Percentiles rank a stretch among this genome's conserved stretches.
Evolutionary conservation across 139 green algal species (phyloP).

Genomic region (Chlamydomonas schloesseri): DNA sequence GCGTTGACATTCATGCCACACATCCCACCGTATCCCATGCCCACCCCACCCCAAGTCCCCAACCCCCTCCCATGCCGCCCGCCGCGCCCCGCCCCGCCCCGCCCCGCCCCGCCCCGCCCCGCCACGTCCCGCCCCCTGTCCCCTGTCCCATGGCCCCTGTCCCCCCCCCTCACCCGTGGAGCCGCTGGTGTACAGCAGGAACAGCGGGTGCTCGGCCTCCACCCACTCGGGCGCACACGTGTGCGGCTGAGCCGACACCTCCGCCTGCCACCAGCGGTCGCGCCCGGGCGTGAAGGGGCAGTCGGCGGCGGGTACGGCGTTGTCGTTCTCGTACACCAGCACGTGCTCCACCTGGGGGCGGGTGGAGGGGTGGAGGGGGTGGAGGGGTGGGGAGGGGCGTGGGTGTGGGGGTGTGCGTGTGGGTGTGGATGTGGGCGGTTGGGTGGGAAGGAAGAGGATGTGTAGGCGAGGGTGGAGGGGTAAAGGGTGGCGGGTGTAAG

Average conservation of each 20-base stretch:
- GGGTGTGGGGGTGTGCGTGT: too few species aligned
- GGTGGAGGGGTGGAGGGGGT: neutral
- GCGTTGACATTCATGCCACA: too few species aligned
- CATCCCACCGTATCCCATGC: too few species aligned
- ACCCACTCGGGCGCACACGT: slow-evolving; percentile 89
- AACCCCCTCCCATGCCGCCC: too few species aligned
- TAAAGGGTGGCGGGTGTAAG: too few species aligned
- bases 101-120: neutral
- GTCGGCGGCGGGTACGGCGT: slow-evolving; percentile 58
- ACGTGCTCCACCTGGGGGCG: slow-evolving; percentile 59
- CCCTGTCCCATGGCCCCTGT: neutral
- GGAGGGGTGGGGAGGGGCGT: neutral
- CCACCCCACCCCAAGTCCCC: too few species aligned
- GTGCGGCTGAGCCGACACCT: slow-evolving; percentile 34
- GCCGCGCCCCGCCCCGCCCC: neutral
- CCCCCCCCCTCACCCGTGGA: slow-evolving; percentile 62
- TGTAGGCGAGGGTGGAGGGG: too few species aligned
- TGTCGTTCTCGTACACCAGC: slow-evolving; percentile 87
- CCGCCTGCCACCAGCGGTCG: slow-evolving; percentile 53
- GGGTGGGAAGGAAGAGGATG: too few species aligned
- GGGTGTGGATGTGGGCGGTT: too few species aligned
- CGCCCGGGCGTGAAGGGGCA: slow-evolving; percentile 49
- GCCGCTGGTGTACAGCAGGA: slow-evolving; percentile 97
- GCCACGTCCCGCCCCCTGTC: neutral
- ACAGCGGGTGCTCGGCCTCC: slow-evolving; percentile 91